phyloP scores from a whole-genome alignment of 106 monocot genomes.

The Dendrobium nobile region DNA sequence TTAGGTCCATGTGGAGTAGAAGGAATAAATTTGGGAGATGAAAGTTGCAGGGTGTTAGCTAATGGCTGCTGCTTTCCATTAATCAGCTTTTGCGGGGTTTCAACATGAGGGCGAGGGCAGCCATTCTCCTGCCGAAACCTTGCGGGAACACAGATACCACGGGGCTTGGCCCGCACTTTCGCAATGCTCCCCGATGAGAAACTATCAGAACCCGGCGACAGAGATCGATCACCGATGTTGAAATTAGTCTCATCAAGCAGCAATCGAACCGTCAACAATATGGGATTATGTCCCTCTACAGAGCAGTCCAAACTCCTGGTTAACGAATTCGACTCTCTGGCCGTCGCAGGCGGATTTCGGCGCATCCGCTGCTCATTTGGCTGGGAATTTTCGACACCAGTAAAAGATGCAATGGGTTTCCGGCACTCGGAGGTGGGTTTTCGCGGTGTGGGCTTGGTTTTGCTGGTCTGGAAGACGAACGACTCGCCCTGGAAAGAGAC shows the following conservation, averaged over 20 bases:
- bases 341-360: constrained; percentile 38
- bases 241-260: constrained; percentile 32
- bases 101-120: constrained; percentile 20
- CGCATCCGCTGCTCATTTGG: constrained; percentile 25
- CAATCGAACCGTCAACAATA: constrained; percentile 25
- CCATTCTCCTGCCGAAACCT: constrained; percentile 50
- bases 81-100: constrained; percentile 5
- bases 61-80: not conserved
- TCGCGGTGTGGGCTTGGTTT: constrained; percentile 26
- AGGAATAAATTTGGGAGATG: constrained; percentile 19
- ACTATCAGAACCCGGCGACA: constrained; percentile 41
- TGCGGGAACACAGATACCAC: constrained; percentile 44
- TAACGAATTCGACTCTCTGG: constrained; percentile 19
- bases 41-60: not conserved
- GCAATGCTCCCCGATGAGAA: constrained; percentile 37
- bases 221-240: constrained; percentile 22
- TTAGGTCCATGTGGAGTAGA: constrained; percentile 23
- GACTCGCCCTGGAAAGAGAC: constrained; percentile 69
- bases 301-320: constrained; percentile 45
- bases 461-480: constrained; percentile 53
- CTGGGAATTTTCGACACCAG: constrained; percentile 32
- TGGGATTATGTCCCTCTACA: constrained; percentile 18
- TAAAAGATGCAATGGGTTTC: constrained; percentile 6
- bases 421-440: constrained; percentile 39
- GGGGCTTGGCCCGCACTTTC: constrained; percentile 5